phyloP scores from a whole-genome alignment of 345 rosid genomes.

The Populus nigra region DNA sequence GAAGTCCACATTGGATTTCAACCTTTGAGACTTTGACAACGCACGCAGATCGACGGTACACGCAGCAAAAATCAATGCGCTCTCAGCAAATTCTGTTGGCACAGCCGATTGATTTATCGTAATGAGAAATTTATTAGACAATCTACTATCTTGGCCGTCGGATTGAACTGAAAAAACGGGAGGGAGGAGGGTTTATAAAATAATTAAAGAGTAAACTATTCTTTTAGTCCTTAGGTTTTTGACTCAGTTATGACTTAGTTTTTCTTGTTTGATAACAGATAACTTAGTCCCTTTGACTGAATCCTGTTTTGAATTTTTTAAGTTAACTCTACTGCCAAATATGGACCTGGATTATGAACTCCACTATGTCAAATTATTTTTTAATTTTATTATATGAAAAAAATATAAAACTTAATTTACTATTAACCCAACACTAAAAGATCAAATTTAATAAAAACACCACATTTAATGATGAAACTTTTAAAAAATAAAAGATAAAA shows the following conservation, averaged over 20 bases:
- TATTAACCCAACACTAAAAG: no score
- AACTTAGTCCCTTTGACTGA: not conserved
- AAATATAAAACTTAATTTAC: no score
- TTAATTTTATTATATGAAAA: no score
- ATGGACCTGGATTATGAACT: no score
- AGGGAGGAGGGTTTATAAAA: not conserved
- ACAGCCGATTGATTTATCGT: not conserved
- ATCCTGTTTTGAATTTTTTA: not conserved
- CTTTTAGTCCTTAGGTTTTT: not conserved
- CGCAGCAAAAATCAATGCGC: not conserved
- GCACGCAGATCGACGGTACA: no score
- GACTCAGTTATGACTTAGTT: not conserved
- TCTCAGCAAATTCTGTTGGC: not conserved
- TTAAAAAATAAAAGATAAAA: no score
- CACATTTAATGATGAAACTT: accelerated
- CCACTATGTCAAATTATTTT: no score
- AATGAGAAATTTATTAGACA: not conserved
- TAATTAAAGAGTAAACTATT: not conserved
- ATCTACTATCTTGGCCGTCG: not conserved
- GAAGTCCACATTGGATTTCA: not conserved
- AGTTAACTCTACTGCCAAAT: no score
- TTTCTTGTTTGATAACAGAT: not conserved
- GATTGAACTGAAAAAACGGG: not conserved
- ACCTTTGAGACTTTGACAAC: not conserved
- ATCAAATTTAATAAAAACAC: no score